Evolutionary conservation across 148 eudicot genomes (phyloP).

Genomic region (Rhododendron ferrugineum): DNA sequence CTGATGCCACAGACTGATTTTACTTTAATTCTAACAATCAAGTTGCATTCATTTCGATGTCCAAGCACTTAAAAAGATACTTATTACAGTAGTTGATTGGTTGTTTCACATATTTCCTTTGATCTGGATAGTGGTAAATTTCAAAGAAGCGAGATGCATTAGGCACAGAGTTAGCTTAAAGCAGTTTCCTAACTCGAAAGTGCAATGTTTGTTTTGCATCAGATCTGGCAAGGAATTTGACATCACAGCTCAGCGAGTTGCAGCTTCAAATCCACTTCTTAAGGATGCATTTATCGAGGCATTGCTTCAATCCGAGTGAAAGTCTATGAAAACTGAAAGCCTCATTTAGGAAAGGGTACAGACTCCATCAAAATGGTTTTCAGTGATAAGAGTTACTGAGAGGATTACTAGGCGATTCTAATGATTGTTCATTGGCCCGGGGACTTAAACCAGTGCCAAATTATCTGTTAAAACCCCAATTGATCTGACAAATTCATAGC

Average conservation of each 20-base stretch:
- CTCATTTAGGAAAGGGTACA: background rate
- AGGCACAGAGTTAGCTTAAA: background rate
- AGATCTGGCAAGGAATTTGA: slow-evolving; percentile 24
- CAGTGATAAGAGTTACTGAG: background rate
- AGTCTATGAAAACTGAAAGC: slow-evolving; percentile 4
- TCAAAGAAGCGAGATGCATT: background rate
- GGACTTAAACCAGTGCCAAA: slow-evolving; percentile 9
- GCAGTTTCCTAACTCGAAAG: background rate
- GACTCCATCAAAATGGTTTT: background rate
- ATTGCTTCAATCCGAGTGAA: slow-evolving; percentile 14
- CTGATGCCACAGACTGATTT: no score
- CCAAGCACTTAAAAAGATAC: background rate
- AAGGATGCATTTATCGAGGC: slow-evolving; percentile 21
- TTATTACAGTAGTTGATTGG: background rate
- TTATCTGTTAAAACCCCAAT: background rate
- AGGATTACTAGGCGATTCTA: background rate
- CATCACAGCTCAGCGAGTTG: slow-evolving; percentile 15
- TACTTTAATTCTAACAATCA: background rate
- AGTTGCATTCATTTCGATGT: background rate
- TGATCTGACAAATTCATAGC: background rate
- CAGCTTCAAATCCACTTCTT: slow-evolving; percentile 21
- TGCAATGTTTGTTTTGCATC: background rate
- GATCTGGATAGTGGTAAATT: background rate
- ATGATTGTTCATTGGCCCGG: background rate
- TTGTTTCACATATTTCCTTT: background rate